Percentiles rank a stretch among this genome's conserved stretches.
These are phyloP conservation scores for Bertia moriformis DNA, from an alignment of 2,329 filamentous ascomycete species.

Conservation along the genomic window DNA sequence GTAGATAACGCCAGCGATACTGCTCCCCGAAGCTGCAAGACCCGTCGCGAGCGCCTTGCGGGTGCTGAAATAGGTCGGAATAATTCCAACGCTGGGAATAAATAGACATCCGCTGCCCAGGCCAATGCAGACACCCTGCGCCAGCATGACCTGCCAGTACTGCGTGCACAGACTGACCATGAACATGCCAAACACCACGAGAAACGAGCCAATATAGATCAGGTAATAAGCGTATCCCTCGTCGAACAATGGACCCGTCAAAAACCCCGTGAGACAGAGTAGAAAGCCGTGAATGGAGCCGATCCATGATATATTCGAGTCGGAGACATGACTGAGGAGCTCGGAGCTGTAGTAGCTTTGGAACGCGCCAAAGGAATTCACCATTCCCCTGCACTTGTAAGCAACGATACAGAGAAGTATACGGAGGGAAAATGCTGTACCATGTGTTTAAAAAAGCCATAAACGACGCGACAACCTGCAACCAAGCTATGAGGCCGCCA, in stretches of 20 bases:
- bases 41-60: conserved; percentile 16
- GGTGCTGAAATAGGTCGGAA: conserved; percentile 23
- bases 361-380: conserved; percentile 27
- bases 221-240: conserved; percentile 22
- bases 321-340: conserved; percentile 8
- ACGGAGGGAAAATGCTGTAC: too few species aligned
- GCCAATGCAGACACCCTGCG: conserved; percentile 22
- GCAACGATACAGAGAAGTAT: too few species aligned
- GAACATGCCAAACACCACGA: conserved; percentile 24
- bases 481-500: not conserved
- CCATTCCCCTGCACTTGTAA: conserved; percentile 23
- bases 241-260: conserved; percentile 26
- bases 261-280: conserved; percentile 21
- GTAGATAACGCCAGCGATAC: conserved; percentile 26
- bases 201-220: conserved; percentile 16
- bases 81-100: conserved; percentile 18
- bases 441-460: not conserved
- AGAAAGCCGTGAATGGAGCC: conserved; percentile 25
- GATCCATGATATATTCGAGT: conserved; percentile 28
- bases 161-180: conserved; percentile 26
- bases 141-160: conserved; percentile 26
- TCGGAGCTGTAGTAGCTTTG: conserved; percentile 18
- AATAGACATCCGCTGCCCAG: conserved; percentile 19
- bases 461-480: not conserved
- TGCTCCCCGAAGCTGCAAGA: conserved; percentile 16